Evolutionary conservation across 129 eudicot genomes (phyloP).

Genomic region (Saposhnikovia divaricata): DNA sequence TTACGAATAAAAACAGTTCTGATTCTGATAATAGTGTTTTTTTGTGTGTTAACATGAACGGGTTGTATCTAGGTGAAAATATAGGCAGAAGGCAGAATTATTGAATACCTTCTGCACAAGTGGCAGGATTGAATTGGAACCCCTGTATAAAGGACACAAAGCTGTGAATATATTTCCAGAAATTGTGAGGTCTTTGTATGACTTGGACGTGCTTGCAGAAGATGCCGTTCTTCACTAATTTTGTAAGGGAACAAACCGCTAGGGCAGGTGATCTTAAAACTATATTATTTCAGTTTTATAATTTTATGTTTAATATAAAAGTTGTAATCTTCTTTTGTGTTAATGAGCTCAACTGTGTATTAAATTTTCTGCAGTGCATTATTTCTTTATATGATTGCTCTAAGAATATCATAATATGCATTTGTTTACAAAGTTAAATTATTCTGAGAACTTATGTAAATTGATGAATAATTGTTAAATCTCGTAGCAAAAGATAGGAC

Average conservation of each 20-base stretch:
- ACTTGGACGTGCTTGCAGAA: constrained; percentile 84
- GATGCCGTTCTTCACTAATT: constrained; percentile 95
- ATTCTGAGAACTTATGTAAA: too few relatives aligned
- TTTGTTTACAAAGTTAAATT: not conserved
- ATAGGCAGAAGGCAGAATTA: constrained; percentile 53
- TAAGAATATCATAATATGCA: not conserved
- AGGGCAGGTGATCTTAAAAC: constrained; percentile 62
- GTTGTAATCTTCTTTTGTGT: not conserved
- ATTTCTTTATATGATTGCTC: not conserved
- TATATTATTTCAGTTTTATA: not conserved
- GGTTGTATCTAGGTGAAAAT: constrained; percentile 47
- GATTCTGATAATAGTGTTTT: not conserved
- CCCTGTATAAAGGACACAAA: constrained; percentile 73
- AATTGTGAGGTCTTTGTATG: constrained; percentile 76
- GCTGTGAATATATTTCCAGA: constrained; percentile 80
- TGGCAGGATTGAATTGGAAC: constrained; percentile 68
- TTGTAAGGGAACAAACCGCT: constrained; percentile 83
- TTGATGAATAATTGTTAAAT: not conserved
- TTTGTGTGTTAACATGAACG: not conserved
- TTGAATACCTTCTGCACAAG: constrained; percentile 70
- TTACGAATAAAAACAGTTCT: not conserved
- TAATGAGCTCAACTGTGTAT: not conserved
- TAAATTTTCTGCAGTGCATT: not conserved
- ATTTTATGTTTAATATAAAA: not conserved
- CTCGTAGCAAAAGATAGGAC: not conserved